Conservation (phyloP, 2,329 filamentous ascomycete species). For the Monosporascus sp. region DNA sequence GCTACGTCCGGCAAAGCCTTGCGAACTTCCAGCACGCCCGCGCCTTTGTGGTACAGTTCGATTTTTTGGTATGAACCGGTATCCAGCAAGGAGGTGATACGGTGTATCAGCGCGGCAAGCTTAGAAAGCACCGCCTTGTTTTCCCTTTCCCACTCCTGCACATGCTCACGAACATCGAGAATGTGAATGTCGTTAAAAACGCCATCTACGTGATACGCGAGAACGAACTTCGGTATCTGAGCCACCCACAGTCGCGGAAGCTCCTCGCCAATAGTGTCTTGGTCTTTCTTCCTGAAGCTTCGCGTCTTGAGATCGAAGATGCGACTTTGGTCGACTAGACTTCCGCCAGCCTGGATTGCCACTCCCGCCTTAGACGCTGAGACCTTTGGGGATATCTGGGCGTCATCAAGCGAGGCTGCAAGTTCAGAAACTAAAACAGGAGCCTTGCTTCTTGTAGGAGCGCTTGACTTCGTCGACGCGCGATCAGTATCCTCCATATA, state of each 20-base stretch:
- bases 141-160: conserved; percentile 2
- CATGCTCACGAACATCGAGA: conserved; percentile 1
- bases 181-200: conserved; percentile 27
- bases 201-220: conserved; percentile 35
- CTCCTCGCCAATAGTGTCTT: conserved; percentile 28
- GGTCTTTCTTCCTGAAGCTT: conserved; percentile 16
- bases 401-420: neutral
- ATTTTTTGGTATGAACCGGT: neutral
- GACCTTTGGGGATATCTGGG: neutral
- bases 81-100: neutral
- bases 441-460: neutral
- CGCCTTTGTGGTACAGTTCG: conserved; percentile 1
- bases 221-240: conserved; percentile 34
- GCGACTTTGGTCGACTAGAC: conserved; percentile 22
- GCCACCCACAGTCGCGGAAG: conserved; percentile 38
- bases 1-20: neutral
- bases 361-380: neutral
- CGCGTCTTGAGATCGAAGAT: conserved; percentile 43
- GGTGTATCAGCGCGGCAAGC: conserved; percentile 4
- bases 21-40: neutral
- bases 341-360: conserved; percentile 17
- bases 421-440: neutral
- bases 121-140: neutral
- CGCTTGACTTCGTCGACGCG: neutral
- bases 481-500: conserved; percentile 30